These are phyloP conservation scores for Didymellaceae sp. DNA, from an alignment of 2,329 filamentous ascomycete genomes.

Conservation along the genomic window DNA sequence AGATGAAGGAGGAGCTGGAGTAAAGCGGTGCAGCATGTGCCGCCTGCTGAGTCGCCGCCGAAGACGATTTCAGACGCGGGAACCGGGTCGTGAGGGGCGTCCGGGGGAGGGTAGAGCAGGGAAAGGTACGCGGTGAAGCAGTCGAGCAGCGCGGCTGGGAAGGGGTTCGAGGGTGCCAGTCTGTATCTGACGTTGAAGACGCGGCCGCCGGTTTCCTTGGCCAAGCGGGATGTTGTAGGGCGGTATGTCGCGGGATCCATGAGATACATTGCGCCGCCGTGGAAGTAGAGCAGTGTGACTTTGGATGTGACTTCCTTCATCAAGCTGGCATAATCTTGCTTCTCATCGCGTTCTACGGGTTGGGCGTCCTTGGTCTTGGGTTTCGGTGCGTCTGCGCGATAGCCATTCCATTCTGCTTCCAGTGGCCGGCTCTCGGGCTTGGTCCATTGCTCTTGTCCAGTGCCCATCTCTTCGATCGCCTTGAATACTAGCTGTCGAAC, in stretches of 20 bases:
- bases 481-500: conserved; percentile 62
- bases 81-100: conserved; percentile 70
- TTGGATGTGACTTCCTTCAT: conserved; percentile 70
- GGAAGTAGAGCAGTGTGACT: conserved; percentile 74
- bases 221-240: conserved; percentile 63
- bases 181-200: conserved; percentile 77
- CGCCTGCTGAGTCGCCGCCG: conserved; percentile 77
- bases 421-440: conserved; percentile 63
- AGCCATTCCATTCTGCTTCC: conserved; percentile 79
- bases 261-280: conserved; percentile 77
- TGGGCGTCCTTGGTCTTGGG: conserved; percentile 55
- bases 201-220: conserved; percentile 70
- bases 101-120: conserved; percentile 73
- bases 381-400: conserved; percentile 60
- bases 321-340: conserved; percentile 69
- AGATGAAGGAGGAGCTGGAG: conserved; percentile 73
- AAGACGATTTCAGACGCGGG: conserved; percentile 71
- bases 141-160: conserved; percentile 77
- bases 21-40: conserved; percentile 71
- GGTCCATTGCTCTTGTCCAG: conserved; percentile 39
- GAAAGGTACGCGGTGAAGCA: conserved; percentile 74
- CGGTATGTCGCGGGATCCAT: conserved; percentile 74
- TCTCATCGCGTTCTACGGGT: conserved; percentile 63
- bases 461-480: conserved; percentile 63
- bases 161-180: conserved; percentile 75